Evolutionary conservation across 2,329 filamentous ascomycete species (phyloP), one percentile per base, ranked within the genome.

Genomic region (Scorias spongiosa): DNA sequence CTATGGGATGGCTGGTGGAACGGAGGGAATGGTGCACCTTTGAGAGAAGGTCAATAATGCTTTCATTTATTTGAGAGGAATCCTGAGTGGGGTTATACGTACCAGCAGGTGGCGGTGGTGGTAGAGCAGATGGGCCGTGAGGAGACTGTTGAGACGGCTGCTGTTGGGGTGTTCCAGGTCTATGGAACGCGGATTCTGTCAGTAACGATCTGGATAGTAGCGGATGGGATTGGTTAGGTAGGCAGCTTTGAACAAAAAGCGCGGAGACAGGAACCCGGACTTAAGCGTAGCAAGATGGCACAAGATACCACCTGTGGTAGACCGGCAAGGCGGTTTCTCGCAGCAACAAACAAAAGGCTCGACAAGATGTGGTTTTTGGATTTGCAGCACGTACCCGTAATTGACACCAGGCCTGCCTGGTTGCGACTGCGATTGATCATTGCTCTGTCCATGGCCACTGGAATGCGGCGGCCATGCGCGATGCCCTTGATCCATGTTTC

Each of bases 1-100:
- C 56, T 66, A 49, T 70, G 68, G 57, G 62, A 38, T 55, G 59
- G 49, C 50, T 65, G 52, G 51, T 66, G 53, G 60, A 65, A 52
- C 54, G 61, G 56, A 59, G 68, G 53, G 62, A 70, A 46, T 55
- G 60, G 48, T 4, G 48, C 59, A 54, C 51, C 52, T 52, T 52
- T 63, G 30, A 54, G 55, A 36, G 39, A 43, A 43, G 11, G 37
- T 46, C n/a, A 45, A 43, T 30, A 41, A 15, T 37, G 30, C 29
- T 11, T 34, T 10, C 28, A 39, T 26, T 15, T 17, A 17, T 10
- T 18, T 42, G 26, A 12, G 28, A 39, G 26, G 38, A 34, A 28
- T 18, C 10, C 10, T 12, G 10, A 28, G 29, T 2, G 10, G 11
- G 26, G 9, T 14, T 36, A 12, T 15, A 5, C 32, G 11, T 36